Conservation (phyloP, 352 stramenopile genomes). For the Globisporangium camurandrum region DNA sequence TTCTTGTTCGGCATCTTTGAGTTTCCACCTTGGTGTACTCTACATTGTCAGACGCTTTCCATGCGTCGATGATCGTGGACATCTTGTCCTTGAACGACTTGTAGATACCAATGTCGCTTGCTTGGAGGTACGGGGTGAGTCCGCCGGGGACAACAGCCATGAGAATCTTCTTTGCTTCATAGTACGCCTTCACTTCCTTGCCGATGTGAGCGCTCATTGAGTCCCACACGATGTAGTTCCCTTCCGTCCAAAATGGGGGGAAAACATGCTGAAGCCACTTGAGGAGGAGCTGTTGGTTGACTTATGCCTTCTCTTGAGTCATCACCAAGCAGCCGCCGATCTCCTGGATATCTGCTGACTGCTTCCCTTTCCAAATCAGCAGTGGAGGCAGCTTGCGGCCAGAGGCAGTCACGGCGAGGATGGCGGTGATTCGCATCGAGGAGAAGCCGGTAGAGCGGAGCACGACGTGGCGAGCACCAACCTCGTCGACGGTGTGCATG, state of each 20-base stretch:
- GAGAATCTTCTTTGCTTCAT: not conserved
- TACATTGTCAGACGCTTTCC: not conserved
- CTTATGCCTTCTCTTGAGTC: not conserved
- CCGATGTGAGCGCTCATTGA: not conserved
- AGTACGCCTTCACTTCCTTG: constrained; percentile 2
- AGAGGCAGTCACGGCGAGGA: not conserved
- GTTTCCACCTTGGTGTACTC: not conserved
- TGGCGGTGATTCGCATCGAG: constrained; percentile 1
- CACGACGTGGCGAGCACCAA: not conserved
- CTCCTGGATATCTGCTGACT: not conserved
- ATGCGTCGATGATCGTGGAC: not conserved
- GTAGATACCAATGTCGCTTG: constrained; percentile 1
- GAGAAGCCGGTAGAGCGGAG: not conserved
- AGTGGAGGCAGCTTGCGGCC: not conserved
- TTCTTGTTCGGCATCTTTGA: too few relatives aligned
- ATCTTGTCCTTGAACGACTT: constrained; percentile 6
- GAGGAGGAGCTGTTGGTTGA: constrained; percentile 1
- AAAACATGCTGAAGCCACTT: constrained; percentile 3
- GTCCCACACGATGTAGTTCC: not conserved
- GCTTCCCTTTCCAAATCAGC: constrained; percentile 3
- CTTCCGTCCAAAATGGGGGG: too few relatives aligned
- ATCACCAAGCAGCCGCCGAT: not conserved
- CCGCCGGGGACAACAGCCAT: constrained; percentile 1
- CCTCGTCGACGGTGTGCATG: not conserved
- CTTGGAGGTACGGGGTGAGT: constrained; percentile 4